These are phyloP conservation scores for Phytophthora megakarya DNA, from an alignment of 352 stramenopile species.

Conservation along the genomic window DNA sequence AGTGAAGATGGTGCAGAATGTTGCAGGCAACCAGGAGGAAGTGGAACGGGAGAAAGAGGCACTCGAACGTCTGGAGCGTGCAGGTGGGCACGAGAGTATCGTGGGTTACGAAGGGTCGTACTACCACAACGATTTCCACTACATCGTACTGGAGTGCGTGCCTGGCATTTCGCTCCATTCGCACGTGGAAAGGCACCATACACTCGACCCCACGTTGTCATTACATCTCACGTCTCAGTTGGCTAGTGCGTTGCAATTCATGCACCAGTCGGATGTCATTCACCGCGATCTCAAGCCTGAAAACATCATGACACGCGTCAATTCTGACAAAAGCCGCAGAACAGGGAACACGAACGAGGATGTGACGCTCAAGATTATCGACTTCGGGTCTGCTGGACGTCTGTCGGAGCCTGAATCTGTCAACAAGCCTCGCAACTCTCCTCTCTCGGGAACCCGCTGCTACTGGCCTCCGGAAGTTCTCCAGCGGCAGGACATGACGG, in stretches of 20 bases:
- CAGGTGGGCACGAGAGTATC: constrained; percentile 67
- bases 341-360: constrained; percentile 26
- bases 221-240: constrained; percentile 67
- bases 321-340: constrained; percentile 5
- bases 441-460: constrained; percentile 77
- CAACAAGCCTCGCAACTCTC: constrained; percentile 24
- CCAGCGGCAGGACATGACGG: constrained; percentile 49
- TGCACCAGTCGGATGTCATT: constrained; percentile 64
- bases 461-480: constrained; percentile 89
- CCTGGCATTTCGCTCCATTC: constrained; percentile 68
- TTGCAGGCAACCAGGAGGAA: constrained; percentile 56
- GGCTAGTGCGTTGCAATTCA: constrained; percentile 69
- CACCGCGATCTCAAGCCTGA: constrained; percentile 91
- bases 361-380: constrained; percentile 82
- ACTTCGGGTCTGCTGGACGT: constrained; percentile 82
- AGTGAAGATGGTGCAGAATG: constrained; percentile 81
- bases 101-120: constrained; percentile 70
- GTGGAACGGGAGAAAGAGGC: constrained; percentile 66
- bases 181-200: constrained; percentile 62
- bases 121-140: constrained; percentile 80
- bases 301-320: constrained; percentile 77
- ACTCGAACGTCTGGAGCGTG: constrained; percentile 52
- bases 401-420: constrained; percentile 22
- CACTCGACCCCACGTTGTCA: constrained; percentile 48
- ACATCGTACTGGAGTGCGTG: constrained; percentile 83